Conservation (phyloP, 805 yeast species). For the Candida insectalens region DNA sequence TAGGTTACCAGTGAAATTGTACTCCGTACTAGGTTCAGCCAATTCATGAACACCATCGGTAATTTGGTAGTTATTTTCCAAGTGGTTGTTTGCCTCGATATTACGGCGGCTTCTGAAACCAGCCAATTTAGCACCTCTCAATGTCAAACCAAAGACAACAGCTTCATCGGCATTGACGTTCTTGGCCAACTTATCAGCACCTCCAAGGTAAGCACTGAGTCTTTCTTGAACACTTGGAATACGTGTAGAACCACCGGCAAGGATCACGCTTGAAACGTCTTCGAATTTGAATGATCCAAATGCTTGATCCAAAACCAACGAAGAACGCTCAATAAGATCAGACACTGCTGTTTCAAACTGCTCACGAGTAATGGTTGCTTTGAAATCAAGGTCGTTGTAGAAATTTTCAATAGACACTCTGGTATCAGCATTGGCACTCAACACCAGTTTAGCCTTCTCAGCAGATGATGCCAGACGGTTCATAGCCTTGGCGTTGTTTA, state of each 20-base stretch:
- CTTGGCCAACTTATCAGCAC: slow-evolving; percentile 43
- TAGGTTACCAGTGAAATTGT: background rate
- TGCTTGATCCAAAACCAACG: slow-evolving; percentile 46
- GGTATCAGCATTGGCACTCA: slow-evolving; percentile 84
- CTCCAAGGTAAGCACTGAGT: slow-evolving; percentile 44
- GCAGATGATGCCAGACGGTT: slow-evolving; percentile 72
- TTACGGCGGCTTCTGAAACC: slow-evolving; percentile 56
- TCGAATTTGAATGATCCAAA: slow-evolving; percentile 23
- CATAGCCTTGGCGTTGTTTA: slow-evolving; percentile 42
- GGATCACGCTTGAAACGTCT: slow-evolving; percentile 45
- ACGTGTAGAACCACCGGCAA: slow-evolving; percentile 87
- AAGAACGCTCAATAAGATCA: slow-evolving; percentile 35
- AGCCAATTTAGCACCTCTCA: slow-evolving; percentile 70
- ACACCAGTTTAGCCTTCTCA: slow-evolving; percentile 77
- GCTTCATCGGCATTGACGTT: slow-evolving; percentile 95
- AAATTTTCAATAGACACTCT: slow-evolving; percentile 69
- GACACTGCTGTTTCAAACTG: slow-evolving; percentile 55
- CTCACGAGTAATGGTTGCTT: slow-evolving; percentile 55
- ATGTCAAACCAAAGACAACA: slow-evolving; percentile 82
- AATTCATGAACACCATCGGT: slow-evolving; percentile 12
- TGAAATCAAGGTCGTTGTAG: slow-evolving; percentile 66
- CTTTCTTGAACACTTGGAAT: slow-evolving; percentile 77
- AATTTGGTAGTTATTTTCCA: slow-evolving; percentile 14
- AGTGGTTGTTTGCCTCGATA: slow-evolving; percentile 19
- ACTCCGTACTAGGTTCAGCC: slow-evolving; percentile 2